Conservation (phyloP, 441 rosid species). For the Gossypium davidsonii region DNA sequence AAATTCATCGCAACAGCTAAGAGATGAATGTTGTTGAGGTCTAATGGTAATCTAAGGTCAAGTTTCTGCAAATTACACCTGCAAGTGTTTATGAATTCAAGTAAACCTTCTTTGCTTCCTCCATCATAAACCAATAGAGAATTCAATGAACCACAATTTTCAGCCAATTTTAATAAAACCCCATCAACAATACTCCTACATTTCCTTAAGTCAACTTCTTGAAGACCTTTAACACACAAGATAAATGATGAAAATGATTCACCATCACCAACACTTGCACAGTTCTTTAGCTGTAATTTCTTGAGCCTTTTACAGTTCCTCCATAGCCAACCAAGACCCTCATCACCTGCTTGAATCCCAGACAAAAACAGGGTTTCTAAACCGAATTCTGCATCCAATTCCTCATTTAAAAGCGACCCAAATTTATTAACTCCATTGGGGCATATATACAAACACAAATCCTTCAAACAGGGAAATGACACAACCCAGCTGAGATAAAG, state of each 20-base stretch:
- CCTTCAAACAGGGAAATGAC: constrained; percentile 50
- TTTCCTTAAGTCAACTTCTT: constrained; percentile 59
- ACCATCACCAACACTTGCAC: constrained; percentile 63
- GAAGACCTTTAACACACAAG: constrained; percentile 35
- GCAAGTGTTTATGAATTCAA: constrained; percentile 50
- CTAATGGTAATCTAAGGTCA: constrained; percentile 74
- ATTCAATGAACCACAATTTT: constrained; percentile 41
- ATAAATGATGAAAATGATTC: constrained; percentile 40
- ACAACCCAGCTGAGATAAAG: constrained; percentile 49
- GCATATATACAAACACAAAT: constrained; percentile 36
- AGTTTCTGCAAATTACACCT: constrained; percentile 43
- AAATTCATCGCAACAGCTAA: constrained; percentile 45
- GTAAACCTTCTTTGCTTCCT: constrained; percentile 60
- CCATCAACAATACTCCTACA: constrained; percentile 62
- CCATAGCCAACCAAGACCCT: constrained; percentile 57
- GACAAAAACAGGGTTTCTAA: constrained; percentile 48
- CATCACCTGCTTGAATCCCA: constrained; percentile 51
- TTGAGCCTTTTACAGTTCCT: constrained; percentile 52
- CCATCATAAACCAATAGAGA: constrained; percentile 80
- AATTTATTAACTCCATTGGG: constrained; percentile 19
- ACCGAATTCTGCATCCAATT: constrained; percentile 38
- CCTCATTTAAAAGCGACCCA: constrained; percentile 23
- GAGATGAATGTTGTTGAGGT: constrained; percentile 64
- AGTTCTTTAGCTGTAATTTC: constrained; percentile 51
- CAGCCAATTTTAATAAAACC: constrained; percentile 49